phyloP scores from a whole-genome alignment of 176 grass and related monocot genomes.

The Rhynchospora pubera region DNA sequence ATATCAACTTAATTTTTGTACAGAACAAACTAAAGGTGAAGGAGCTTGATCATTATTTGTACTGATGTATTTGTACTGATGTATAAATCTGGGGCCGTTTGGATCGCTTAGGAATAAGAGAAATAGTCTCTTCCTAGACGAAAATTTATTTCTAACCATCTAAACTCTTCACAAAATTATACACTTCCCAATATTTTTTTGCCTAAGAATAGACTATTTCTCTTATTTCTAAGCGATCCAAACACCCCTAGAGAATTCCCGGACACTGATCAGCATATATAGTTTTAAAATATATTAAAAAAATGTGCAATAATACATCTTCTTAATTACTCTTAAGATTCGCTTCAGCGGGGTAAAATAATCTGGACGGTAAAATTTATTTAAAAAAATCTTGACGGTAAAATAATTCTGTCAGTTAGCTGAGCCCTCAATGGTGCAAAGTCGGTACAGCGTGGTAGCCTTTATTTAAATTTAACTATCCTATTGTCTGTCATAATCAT shows the following conservation, averaged over 20 bases:
- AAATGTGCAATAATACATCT: background rate
- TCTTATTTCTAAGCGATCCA: too few relatives aligned
- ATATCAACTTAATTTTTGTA: background rate
- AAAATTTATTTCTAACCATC: too few relatives aligned
- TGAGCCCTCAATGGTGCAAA: background rate
- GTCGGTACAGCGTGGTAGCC: background rate
- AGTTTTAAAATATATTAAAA: too few relatives aligned
- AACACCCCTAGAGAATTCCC: too few relatives aligned
- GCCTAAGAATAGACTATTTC: too few relatives aligned
- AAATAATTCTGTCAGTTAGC: background rate
- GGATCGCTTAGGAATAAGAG: too few relatives aligned
- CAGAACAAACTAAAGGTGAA: background rate
- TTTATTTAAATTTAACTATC: slow-evolving; percentile 15
- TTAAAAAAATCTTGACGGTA: background rate
- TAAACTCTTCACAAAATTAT: too few relatives aligned
- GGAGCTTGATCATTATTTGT: background rate
- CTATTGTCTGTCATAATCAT: slow-evolving; percentile 21
- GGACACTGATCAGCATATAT: too few relatives aligned
- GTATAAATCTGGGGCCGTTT: too few relatives aligned
- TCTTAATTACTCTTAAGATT: background rate
- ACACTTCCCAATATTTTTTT: too few relatives aligned
- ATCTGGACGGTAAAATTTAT: background rate
- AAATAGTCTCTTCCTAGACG: too few relatives aligned
- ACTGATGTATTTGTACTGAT: background rate
- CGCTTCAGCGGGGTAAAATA: background rate